Base-by-base conservation (phyloP, 2,329 filamentous ascomycete genomes). In the Cladosporium sp. region DNA sequence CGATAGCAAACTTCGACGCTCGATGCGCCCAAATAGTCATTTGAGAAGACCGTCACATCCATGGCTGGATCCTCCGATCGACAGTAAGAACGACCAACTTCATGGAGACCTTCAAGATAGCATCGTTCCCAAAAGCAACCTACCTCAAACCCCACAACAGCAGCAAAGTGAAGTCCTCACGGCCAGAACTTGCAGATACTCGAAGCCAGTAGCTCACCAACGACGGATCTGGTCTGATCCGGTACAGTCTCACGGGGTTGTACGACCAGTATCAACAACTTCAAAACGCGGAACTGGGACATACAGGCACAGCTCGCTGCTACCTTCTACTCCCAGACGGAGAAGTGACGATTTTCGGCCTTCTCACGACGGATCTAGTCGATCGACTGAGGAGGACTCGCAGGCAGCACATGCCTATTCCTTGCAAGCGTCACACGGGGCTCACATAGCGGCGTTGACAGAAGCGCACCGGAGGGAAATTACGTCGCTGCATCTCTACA, bases 381-480 rank as follows among this genome's bases (percentile, higher is more conserved):
- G 41, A 47, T 21, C 41, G n/a, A 21, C 8, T 21, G 41, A 24
- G 32, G 66, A 71, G 47, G 11, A 12, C n/a, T 41, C 32, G 34
- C 59, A 64, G 4, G 41, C 72, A 24, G 68, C 73, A 2, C 78
- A 80, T 58, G 78, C 80, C 54, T 67, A 71, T 12, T 73, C 69
- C 61, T 68, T 81, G 64, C 74, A 75, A 55, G 70, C 69, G 28
- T 76, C 79, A 14, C 78, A 81, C 66, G 78, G 82, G 65, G 73
- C 76, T 4, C 77, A 81, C 63, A 66, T 80, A 24, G 67, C 68
- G 18, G 78, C 73, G 60, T 70, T 82, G 47, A 72, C 70, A 61
- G 75, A 77, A 47, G 71, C 78, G n/a, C 79, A 82, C 68, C 72
- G 73, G 18, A 74, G 74, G 32, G 80, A 81, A 71, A 64, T 81